Evolutionary conservation across 2,329 filamentous ascomycete species (phyloP).

Genomic region (Alternaria viburni): DNA sequence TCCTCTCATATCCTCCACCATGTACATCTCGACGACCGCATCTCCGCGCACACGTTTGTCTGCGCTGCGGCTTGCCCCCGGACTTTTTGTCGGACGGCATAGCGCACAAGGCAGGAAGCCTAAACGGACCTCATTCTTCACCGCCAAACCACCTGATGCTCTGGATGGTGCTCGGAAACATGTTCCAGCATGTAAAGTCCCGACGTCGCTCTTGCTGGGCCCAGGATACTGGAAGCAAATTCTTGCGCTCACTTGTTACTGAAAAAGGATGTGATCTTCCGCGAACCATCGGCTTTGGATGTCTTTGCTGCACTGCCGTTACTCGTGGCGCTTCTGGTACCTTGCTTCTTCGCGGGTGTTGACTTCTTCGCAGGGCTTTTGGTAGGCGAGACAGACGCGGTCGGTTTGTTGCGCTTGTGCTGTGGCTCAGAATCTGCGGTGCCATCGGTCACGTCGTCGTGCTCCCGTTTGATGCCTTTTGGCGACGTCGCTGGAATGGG

Average conservation of each 20-base stretch:
- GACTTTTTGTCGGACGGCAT: constrained; percentile 12
- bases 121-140: constrained; percentile 20
- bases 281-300: constrained; percentile 57
- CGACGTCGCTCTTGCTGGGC: constrained; percentile 22
- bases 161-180: not conserved
- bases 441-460: constrained; percentile 42
- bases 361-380: constrained; percentile 32
- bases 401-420: constrained; percentile 45
- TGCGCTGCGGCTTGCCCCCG: not conserved
- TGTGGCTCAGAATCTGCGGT: constrained; percentile 43
- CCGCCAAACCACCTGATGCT: constrained; percentile 5
- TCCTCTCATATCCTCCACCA: not conserved
- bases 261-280: constrained; percentile 66
- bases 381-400: constrained; percentile 23
- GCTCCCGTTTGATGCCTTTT: constrained; percentile 58
- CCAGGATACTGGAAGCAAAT: constrained; percentile 16
- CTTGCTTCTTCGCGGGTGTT: constrained; percentile 49
- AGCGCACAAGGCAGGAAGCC: constrained; percentile 22
- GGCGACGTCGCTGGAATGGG: constrained; percentile 44
- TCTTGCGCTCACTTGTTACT: constrained; percentile 50
- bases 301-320: constrained; percentile 58
- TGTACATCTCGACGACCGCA: not conserved
- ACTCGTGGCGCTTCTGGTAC: constrained; percentile 62
- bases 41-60: not conserved
- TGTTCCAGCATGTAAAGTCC: not conserved